Base-by-base conservation (phyloP, 2,329 filamentous ascomycete genomes). In the Colletotrichum lentis region DNA sequence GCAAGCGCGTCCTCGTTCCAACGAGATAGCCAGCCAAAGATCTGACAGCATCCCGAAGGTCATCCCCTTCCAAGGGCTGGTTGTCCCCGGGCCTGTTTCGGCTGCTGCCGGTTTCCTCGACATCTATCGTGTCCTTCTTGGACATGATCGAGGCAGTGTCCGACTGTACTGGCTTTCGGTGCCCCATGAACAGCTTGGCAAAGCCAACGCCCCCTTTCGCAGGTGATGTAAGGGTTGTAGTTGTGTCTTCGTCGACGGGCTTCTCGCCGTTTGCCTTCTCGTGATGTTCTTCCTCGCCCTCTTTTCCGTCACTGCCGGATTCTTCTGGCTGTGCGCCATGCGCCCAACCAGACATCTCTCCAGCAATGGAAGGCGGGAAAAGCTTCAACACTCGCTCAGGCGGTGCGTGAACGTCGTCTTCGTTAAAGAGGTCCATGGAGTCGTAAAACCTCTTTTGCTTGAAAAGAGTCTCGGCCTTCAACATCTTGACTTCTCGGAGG, bases 11-110 rank as follows among this genome's bases (percentile, higher is more conserved):
- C 68, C 96, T 89, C 20, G 94, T 93, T 71, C 96, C 93, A 0
- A 94, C 95, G 8, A 99, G 85, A 75, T 97, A 99, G 27, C 90
- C 91, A 73, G 92, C 93, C 2, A 99, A 84, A 70, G 95, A 94
- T 50, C 91, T 86, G 18, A 96, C 92, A 0, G 96, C 94, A 56
- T 88, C 85, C 72, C 88, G 91, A 43, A 99, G 85, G 72, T 97
- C 93, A 74, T 95, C 95, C 16, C 93, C 94, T 75, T 94, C 89
- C 43, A 91, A 80, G 0, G 82, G 81, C 39, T 81, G 83, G 39
- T 90, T 86, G 2, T 85, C 81, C 2, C 73, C 69, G 1, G 77
- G 63, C 46, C 81, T 79, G 64, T 84, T 84, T 64, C 81, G 78
- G 67, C 85, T 78, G 67, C 84, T 89, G 2, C 83, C 82, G 3